Evolutionary conservation across 805 yeast genomes (phyloP).

Genomic region (Metschnikowia koreensis): DNA sequence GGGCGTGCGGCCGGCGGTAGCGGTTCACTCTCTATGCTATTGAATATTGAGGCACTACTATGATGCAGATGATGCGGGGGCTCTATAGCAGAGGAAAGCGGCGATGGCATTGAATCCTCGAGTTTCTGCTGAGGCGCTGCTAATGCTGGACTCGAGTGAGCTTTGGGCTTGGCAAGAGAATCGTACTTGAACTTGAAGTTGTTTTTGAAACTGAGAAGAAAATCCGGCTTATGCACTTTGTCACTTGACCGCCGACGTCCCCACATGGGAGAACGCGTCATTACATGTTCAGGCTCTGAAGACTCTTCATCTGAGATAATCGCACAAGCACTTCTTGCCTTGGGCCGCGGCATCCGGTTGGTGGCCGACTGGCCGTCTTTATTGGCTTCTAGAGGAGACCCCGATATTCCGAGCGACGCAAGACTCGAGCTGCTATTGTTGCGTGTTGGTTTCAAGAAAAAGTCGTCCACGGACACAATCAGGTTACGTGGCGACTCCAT

Average conservation of each 20-base stretch:
- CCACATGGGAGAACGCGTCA: conserved; percentile 13
- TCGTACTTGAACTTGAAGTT: conserved; percentile 20
- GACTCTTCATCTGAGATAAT: conserved; percentile 36
- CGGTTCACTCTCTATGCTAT: conserved; percentile 4
- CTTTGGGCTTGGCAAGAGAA: conserved; percentile 8
- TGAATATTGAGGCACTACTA: conserved; percentile 1
- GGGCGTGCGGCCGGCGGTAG: conserved; percentile 6
- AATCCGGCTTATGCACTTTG: conserved; percentile 13
- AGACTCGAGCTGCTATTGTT: conserved; percentile 33
- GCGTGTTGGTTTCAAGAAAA: conserved; percentile 26
- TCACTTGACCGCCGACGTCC: conserved; percentile 18
- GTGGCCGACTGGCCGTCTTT: not conserved
- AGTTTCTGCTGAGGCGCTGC: not conserved
- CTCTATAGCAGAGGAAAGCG: conserved; percentile 21
- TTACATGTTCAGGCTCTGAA: conserved; percentile 27
- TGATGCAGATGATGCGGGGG: conserved; percentile 3
- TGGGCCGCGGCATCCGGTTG: not conserved
- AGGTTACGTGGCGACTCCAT: conserved; percentile 42
- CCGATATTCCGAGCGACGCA: conserved; percentile 16
- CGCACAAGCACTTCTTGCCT: conserved; percentile 19
- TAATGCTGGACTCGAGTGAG: not conserved
- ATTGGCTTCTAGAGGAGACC: conserved; percentile 10
- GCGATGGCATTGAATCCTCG: conserved; percentile 27
- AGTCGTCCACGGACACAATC: conserved; percentile 40
- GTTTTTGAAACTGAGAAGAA: conserved; percentile 15